Evolutionary conservation across 176 grass and related monocot genomes (phyloP).

Genomic region (Elaeis guineensis): DNA sequence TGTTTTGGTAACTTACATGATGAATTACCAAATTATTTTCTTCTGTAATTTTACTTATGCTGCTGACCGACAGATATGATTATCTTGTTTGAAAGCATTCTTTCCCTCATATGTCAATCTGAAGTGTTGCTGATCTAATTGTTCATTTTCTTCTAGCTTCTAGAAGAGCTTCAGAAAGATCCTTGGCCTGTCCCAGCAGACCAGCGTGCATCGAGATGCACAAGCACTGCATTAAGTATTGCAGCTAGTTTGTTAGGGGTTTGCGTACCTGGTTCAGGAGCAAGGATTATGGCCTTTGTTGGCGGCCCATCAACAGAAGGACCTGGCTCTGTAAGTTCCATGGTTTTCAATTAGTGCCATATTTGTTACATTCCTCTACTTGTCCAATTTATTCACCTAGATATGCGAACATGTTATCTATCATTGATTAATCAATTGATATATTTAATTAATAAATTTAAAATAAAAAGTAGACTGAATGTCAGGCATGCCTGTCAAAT

Average conservation of each 20-base stretch:
- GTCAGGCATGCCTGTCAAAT: no score
- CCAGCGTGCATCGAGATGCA: slow-evolving; percentile 75
- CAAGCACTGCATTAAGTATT: slow-evolving; percentile 68
- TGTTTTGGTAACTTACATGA: no score
- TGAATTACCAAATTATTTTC: no score
- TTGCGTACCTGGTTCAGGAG: slow-evolving; percentile 88
- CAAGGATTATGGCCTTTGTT: slow-evolving; percentile 94
- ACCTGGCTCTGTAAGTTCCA: slow-evolving; percentile 63
- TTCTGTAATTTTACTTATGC: no score
- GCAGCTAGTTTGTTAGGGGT: slow-evolving; percentile 66
- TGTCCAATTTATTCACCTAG: background rate
- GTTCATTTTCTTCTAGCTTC: slow-evolving; percentile 34
- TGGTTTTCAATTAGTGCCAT: slow-evolving; percentile 4
- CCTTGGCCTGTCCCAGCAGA: slow-evolving; percentile 74
- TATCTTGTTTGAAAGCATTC: no score
- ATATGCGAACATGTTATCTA: background rate
- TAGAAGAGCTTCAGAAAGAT: slow-evolving; percentile 91
- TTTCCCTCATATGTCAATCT: no score
- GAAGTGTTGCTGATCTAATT: no score
- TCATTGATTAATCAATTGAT: background rate
- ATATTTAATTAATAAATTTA: no score
- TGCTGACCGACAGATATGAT: no score
- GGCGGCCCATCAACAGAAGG: slow-evolving; percentile 82
- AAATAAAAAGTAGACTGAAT: no score
- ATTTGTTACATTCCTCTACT: slow-evolving; percentile 1